Evolutionary conservation across 2,329 filamentous ascomycete species (phyloP).

Genomic region (Aspergillus ibericus): DNA sequence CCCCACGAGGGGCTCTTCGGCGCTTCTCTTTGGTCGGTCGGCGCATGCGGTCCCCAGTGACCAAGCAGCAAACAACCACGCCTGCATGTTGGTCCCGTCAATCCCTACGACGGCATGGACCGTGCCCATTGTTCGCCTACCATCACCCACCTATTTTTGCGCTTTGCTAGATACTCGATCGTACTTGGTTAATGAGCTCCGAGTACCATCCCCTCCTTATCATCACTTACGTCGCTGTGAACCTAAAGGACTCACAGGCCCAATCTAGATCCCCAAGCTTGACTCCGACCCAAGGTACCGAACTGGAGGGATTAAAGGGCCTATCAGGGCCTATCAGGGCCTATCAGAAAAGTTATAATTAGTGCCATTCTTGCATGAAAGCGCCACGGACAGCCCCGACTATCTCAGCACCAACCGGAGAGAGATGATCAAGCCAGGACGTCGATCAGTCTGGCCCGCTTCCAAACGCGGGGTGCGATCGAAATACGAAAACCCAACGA

Average conservation of each 20-base stretch:
- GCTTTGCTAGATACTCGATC: not conserved
- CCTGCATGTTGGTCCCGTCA: not conserved
- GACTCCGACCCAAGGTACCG: not conserved
- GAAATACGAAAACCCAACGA: not conserved
- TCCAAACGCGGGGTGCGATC: not conserved
- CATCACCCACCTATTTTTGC: not conserved
- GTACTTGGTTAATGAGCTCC: not conserved
- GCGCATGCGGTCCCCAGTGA: not conserved
- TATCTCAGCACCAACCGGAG: not conserved
- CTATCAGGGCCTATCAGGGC: not conserved
- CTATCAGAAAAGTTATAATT: not conserved
- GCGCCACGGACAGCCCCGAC: not conserved
- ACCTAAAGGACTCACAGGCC: not conserved
- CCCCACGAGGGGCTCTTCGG: not conserved
- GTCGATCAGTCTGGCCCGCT: not conserved
- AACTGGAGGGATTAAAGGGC: not conserved
- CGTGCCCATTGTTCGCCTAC: not conserved
- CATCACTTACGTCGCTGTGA: not conserved
- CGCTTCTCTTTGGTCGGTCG: slow-evolving; percentile 2
- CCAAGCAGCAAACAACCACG: not conserved
- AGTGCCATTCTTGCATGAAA: not conserved
- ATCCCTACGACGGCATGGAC: not conserved
- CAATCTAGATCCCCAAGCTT: not conserved
- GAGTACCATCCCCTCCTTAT: not conserved
- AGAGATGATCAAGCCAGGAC: not conserved